These are phyloP conservation scores for Luffa aegyptiaca DNA, from an alignment of 306 rosid genomes.

Conservation along the genomic window DNA sequence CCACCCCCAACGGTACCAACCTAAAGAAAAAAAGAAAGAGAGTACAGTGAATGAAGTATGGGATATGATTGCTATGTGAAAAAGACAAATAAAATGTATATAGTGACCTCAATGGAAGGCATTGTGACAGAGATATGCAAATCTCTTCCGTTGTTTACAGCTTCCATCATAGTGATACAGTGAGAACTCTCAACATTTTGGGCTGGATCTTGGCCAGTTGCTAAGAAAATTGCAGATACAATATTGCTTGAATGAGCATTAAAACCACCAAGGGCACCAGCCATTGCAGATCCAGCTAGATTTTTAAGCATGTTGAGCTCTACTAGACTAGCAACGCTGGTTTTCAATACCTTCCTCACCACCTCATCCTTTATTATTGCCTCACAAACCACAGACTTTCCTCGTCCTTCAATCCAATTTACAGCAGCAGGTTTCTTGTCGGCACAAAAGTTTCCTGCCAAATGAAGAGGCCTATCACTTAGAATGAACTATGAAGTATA, in stretches of 20 bases:
- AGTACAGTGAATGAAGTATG: background rate
- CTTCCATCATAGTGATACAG: constrained; percentile 56
- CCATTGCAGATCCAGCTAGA: constrained; percentile 48
- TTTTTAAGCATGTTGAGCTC: constrained; percentile 60
- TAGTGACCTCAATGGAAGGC: constrained; percentile 44
- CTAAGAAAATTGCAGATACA: constrained; percentile 45
- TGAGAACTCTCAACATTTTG: constrained; percentile 69
- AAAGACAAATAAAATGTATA: background rate
- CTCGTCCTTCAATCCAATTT: constrained; percentile 36
- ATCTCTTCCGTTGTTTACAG: constrained; percentile 46
- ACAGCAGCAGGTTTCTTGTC: constrained; percentile 60
- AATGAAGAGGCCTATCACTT: background rate
- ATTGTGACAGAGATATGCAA: constrained; percentile 55
- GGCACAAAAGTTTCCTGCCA: constrained; percentile 48
- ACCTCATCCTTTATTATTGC: constrained; percentile 44
- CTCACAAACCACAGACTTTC: constrained; percentile 11
- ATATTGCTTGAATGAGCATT: constrained; percentile 62
- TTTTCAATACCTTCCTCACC: constrained; percentile 46
- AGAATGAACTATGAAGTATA: background rate
- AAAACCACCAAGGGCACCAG: constrained; percentile 59
- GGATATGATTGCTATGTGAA: background rate
- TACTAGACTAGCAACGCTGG: constrained; percentile 34
- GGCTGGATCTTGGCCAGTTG: constrained; percentile 67
- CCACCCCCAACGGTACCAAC: constrained; percentile 28
- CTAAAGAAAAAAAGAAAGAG: background rate